Percentiles rank a stretch among this genome's conserved stretches.
These are phyloP conservation scores for Pseudozyma tsukubaensis DNA, from an alignment of 1,284 basidiomycete genomes.

Conservation along the genomic window DNA sequence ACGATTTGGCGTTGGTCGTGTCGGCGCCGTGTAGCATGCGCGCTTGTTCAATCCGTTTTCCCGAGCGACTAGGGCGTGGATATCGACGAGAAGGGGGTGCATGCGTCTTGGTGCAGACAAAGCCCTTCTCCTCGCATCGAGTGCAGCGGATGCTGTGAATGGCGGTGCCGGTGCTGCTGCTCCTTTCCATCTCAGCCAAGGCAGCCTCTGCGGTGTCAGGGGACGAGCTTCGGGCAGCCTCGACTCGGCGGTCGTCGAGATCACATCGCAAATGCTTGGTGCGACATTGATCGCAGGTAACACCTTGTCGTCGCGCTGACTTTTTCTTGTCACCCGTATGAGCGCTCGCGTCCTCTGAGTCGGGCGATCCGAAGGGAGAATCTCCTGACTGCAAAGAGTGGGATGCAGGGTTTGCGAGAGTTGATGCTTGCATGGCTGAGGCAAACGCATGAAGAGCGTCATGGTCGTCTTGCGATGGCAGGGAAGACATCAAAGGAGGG, in stretches of 20 bases:
- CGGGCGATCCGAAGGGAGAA: conserved; percentile 13
- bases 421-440: conserved; percentile 13
- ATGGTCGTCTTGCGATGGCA: conserved; percentile 2
- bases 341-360: conserved; percentile 17
- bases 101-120: conserved; percentile 59
- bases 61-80: conserved; percentile 63
- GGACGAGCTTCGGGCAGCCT: conserved; percentile 26
- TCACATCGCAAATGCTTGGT: conserved; percentile 64
- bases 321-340: conserved; percentile 41
- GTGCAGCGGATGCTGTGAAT: conserved; percentile 52
- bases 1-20: conserved; percentile 1
- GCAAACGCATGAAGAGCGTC: conserved; percentile 13
- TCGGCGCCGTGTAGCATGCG: conserved; percentile 60
- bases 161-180: conserved; percentile 27
- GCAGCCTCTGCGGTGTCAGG: conserved; percentile 20
- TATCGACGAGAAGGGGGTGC: conserved; percentile 56
- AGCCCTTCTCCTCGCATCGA: conserved; percentile 56
- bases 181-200: conserved; percentile 35
- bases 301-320: conserved; percentile 42
- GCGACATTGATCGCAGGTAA: conserved; percentile 64
- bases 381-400: conserved; percentile 6
- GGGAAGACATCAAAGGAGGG: conserved; percentile 8
- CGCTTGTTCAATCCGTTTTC: conserved; percentile 66
- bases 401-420: conserved; percentile 12
- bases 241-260: conserved; percentile 42